Evolutionary conservation across 192 early-diverging fungal species (phyloP).

Genomic region (Powellomyces hirtus): DNA sequence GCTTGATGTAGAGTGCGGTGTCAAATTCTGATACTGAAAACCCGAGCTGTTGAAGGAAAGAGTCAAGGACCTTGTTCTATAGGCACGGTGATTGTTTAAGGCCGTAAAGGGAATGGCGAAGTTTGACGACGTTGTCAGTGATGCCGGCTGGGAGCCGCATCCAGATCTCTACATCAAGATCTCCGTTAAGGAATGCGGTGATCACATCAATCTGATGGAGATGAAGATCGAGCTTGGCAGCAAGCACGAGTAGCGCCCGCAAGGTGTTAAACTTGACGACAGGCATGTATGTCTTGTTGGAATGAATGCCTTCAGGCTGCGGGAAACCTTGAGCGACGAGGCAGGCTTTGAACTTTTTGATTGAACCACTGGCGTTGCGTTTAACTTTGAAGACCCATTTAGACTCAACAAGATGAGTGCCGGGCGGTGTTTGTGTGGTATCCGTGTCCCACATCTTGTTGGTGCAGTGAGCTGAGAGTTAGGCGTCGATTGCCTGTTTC

Average conservation of each 20-base stretch:
- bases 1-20: slow-evolving; percentile 16
- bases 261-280: slow-evolving; percentile 30
- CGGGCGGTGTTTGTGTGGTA: too few relatives aligned
- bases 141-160: slow-evolving; percentile 29
- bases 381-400: slow-evolving; percentile 19
- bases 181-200: slow-evolving; percentile 34
- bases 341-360: slow-evolving; percentile 30
- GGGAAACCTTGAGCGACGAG: slow-evolving; percentile 31
- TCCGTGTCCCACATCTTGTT: too few relatives aligned
- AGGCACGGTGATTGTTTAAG: slow-evolving; percentile 15
- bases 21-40: neutral
- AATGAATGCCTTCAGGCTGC: slow-evolving; percentile 36
- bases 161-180: slow-evolving; percentile 25
- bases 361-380: neutral
- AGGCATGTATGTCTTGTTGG: slow-evolving; percentile 42
- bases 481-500: too few relatives aligned
- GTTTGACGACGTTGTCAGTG: neutral
- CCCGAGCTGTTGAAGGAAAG: neutral
- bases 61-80: slow-evolving; percentile 13
- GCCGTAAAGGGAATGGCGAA: slow-evolving; percentile 4
- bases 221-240: neutral
- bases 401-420: too few relatives aligned
- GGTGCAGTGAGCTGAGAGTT: too few relatives aligned
- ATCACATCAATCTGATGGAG: slow-evolving; percentile 35
- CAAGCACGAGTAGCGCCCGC: slow-evolving; percentile 17